Evolutionary conservation across 2,329 filamentous ascomycete genomes (phyloP).

Genomic region (Zymoseptoria pseudotritici): DNA sequence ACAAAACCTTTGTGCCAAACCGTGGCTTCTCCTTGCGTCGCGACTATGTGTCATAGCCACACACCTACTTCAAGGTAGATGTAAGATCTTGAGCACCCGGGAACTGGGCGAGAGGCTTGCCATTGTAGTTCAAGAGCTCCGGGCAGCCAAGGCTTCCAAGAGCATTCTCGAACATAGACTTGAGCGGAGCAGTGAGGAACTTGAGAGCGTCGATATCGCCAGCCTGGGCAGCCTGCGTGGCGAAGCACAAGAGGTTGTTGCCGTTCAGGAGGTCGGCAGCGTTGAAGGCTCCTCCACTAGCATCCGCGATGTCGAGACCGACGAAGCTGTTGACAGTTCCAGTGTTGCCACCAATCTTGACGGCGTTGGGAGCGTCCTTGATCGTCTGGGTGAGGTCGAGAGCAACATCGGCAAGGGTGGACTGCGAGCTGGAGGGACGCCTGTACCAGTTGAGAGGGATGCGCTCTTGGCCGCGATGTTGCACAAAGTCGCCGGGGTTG

Average conservation of each 20-base stretch:
- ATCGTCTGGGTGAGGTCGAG: constrained; percentile 7
- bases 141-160: background rate
- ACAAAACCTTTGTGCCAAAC: background rate
- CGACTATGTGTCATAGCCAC: background rate
- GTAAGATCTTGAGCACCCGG: background rate
- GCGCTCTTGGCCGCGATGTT: constrained; percentile 19
- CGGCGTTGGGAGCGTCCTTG: constrained; percentile 20
- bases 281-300: constrained; percentile 38
- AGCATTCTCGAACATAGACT: background rate
- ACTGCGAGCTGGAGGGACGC: constrained; percentile 5
- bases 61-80: background rate
- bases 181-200: constrained; percentile 8
- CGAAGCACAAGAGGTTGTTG: constrained; percentile 15
- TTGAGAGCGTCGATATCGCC: constrained; percentile 7
- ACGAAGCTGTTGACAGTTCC: constrained; percentile 29
- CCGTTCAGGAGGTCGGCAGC: constrained; percentile 8
- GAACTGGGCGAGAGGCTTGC: background rate
- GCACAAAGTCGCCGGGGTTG: constrained; percentile 17
- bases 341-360: constrained; percentile 33
- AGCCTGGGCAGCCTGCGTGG: constrained; percentile 9
- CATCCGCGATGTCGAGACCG: constrained; percentile 28
- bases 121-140: background rate
- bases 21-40: background rate
- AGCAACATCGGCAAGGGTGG: constrained; percentile 12
- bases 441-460: constrained; percentile 26